Conservation (phyloP, 495 filamentous ascomycete genomes). For the Neurospora sp. region DNA sequence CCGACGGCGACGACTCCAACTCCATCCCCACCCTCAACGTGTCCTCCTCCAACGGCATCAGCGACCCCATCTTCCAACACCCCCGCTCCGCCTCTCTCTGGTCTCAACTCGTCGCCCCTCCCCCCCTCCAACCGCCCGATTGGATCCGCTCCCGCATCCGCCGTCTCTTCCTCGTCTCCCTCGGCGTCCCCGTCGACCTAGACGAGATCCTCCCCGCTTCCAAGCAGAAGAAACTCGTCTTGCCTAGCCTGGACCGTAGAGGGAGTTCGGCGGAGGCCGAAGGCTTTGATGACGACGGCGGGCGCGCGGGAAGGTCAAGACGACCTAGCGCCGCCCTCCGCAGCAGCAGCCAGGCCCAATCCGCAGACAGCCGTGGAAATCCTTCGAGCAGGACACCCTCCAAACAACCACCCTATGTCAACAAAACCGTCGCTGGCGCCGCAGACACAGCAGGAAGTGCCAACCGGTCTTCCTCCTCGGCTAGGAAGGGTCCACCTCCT, state of each 20-base stretch:
- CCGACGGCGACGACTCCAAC: constrained; percentile 27
- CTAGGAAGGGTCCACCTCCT: constrained; percentile 45
- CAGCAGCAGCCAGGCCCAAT: constrained; percentile 35
- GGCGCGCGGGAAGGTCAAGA: constrained; percentile 6
- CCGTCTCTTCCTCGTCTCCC: constrained; percentile 87
- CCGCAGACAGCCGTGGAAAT: constrained; percentile 40
- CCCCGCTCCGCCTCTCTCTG: constrained; percentile 76
- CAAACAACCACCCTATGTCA: background rate
- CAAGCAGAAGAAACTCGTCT: constrained; percentile 94
- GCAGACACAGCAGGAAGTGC: constrained; percentile 14
- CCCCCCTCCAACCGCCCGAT: constrained; percentile 89
- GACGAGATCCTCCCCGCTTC: constrained; percentile 94
- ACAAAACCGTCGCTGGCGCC: background rate
- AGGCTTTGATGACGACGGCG: background rate
- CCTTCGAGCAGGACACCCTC: constrained; percentile 10
- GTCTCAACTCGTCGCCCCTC: constrained; percentile 91
- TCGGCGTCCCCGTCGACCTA: constrained; percentile 91
- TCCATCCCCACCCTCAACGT: constrained; percentile 25
- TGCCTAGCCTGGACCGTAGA: constrained; percentile 68
- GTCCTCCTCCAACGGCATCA: background rate
- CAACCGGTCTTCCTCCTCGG: constrained; percentile 21
- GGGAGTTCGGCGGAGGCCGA: constrained; percentile 24
- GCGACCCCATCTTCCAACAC: constrained; percentile 55
- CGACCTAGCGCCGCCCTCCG: constrained; percentile 39
- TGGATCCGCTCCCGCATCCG: constrained; percentile 97